Conservation (phyloP, 441 rosid species). For the Euphorbia corollata region DNA sequence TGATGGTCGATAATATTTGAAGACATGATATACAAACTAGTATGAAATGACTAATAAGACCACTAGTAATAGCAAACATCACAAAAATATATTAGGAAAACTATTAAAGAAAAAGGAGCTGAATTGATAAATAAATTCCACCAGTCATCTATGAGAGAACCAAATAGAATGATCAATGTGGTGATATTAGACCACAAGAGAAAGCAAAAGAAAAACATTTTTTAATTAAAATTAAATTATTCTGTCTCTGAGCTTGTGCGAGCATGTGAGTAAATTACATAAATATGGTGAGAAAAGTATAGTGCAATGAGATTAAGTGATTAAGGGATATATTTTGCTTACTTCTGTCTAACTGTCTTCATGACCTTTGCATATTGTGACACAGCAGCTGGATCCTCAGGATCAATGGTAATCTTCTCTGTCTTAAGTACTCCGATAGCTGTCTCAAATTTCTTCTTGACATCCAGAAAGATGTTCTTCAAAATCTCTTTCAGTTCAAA, state of each 20-base stretch:
- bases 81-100: neutral
- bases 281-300: no score
- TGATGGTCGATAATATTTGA: neutral
- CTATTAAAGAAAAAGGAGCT: no score
- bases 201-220: neutral
- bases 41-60: neutral
- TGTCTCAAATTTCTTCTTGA: slow-evolving; percentile 72
- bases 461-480: slow-evolving; percentile 78
- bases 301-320: no score
- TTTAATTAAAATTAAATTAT: no score
- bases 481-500: slow-evolving; percentile 56
- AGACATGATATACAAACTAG: neutral
- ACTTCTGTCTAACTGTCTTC: slow-evolving; percentile 92
- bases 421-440: slow-evolving; percentile 68
- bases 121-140: neutral
- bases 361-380: slow-evolving; percentile 74
- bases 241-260: no score
- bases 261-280: no score
- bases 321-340: slow-evolving; percentile 18
- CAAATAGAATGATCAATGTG: neutral
- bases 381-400: slow-evolving; percentile 87
- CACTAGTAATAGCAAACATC: neutral
- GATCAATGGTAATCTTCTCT: slow-evolving; percentile 85
- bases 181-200: neutral
- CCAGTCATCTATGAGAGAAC: neutral